phyloP scores from a whole-genome alignment of 352 stramenopile genomes.

The Pythium periplocum region DNA sequence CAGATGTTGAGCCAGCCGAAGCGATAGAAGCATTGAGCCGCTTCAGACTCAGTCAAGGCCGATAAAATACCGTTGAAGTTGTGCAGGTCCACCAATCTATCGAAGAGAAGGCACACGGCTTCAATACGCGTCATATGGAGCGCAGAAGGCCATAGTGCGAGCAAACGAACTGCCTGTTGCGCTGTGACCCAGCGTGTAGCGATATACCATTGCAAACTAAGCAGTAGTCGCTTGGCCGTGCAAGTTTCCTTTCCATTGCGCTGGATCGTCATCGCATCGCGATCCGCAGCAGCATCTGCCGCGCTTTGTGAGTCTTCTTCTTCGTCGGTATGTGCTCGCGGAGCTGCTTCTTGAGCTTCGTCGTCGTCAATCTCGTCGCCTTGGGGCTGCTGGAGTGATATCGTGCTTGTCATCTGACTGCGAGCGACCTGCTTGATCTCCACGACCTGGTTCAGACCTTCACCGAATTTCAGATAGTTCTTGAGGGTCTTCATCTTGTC shows the following conservation, averaged over 20 bases:
- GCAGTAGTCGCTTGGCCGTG: conserved; percentile 50
- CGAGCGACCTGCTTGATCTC: conserved; percentile 26
- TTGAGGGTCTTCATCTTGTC: conserved; percentile 60
- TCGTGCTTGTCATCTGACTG: neutral
- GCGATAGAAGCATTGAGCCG: conserved; percentile 51
- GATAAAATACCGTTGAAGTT: conserved; percentile 63
- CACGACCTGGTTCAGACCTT: conserved; percentile 37
- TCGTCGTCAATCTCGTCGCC: conserved; percentile 2
- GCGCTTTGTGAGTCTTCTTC: conserved; percentile 20
- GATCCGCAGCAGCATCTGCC: conserved; percentile 4
- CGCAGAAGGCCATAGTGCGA: conserved; percentile 40
- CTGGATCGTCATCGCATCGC: conserved; percentile 23
- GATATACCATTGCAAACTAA: conserved; percentile 71
- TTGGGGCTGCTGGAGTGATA: neutral
- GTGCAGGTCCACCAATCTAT: conserved; percentile 59
- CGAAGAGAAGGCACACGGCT: conserved; percentile 63
- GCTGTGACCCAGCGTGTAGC: conserved; percentile 64
- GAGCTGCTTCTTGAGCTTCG: conserved; percentile 2
- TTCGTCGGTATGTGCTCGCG: neutral
- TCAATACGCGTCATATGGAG: conserved; percentile 51
- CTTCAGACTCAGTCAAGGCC: conserved; percentile 48
- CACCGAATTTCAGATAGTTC: conserved; percentile 59
- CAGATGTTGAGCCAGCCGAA: conserved; percentile 73
- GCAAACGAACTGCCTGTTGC: conserved; percentile 45
- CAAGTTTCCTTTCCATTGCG: conserved; percentile 33